Percentiles rank a stretch among this genome's conserved stretches.
phyloP scores from a whole-genome alignment of 192 early-diverging fungal genomes.

The Geranomyces michiganensis region DNA sequence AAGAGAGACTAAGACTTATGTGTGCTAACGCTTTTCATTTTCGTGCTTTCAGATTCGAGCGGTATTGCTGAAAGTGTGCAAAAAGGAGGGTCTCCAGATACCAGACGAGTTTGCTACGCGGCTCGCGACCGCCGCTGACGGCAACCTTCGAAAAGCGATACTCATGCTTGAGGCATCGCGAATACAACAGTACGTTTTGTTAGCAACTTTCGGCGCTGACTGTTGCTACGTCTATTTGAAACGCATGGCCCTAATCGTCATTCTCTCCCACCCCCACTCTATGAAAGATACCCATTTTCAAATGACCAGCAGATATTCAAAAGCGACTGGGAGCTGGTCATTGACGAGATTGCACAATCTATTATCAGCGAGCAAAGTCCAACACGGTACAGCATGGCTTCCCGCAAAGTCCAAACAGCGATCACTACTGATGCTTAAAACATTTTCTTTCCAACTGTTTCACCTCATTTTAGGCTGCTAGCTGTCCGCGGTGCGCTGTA shows the following conservation, averaged over 20 bases:
- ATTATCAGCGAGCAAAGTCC: constrained; percentile 82
- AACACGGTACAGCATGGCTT: constrained; percentile 50
- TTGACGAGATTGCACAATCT: constrained; percentile 64
- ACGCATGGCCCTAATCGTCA: neutral
- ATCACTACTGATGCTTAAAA: neutral
- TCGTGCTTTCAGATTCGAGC: constrained; percentile 46
- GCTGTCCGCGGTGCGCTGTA: constrained; percentile 77
- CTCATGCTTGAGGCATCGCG: constrained; percentile 85
- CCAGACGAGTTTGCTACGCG: constrained; percentile 62
- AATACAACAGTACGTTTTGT: constrained; percentile 38
- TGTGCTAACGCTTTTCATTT: neutral
- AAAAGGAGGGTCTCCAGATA: constrained; percentile 74
- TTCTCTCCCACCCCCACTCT: no score
- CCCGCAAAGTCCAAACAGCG: neutral
- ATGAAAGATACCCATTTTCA: constrained; percentile 55
- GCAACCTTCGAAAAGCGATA: constrained; percentile 88
- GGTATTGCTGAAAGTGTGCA: constrained; percentile 75
- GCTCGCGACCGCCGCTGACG: constrained; percentile 71
- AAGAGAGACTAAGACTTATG: no score
- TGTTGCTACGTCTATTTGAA: neutral
- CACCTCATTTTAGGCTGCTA: constrained; percentile 63
- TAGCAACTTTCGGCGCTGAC: no score
- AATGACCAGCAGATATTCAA: constrained; percentile 58
- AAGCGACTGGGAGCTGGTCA: constrained; percentile 88
- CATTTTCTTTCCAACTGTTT: no score